Percentiles rank a stretch among this genome's conserved stretches.
These are phyloP conservation scores for Fusarium heterosporum DNA, from an alignment of 2,329 filamentous ascomycete species.

Conservation along the genomic window DNA sequence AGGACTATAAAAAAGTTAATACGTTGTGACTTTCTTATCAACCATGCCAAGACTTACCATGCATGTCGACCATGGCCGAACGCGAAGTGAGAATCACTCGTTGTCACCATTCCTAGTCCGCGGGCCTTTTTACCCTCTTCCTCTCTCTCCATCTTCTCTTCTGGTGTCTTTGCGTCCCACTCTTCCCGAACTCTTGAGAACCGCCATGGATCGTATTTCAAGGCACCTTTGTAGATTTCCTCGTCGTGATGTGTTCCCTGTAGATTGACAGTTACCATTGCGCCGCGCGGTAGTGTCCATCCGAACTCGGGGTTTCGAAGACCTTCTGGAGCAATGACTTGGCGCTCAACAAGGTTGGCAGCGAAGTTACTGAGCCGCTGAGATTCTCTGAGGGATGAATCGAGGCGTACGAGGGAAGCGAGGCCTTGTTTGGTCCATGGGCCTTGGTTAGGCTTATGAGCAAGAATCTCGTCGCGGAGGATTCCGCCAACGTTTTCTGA, in stretches of 20 bases:
- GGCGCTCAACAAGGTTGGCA: conserved; percentile 59
- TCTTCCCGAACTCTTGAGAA: conserved; percentile 59
- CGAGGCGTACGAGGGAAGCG: conserved; percentile 57
- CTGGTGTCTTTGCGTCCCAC: conserved; percentile 47
- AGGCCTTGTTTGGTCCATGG: conserved; percentile 62
- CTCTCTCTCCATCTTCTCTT: conserved; percentile 48
- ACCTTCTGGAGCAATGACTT: conserved; percentile 59
- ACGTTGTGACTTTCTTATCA: no score
- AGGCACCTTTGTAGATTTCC: conserved; percentile 56
- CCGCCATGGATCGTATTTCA: conserved; percentile 62
- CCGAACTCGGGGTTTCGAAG: conserved; percentile 53
- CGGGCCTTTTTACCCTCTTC: conserved; percentile 52
- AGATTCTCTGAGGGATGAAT: conserved; percentile 66
- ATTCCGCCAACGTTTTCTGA: conserved; percentile 51
- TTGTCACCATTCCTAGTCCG: conserved; percentile 63
- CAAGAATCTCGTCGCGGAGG: conserved; percentile 58
- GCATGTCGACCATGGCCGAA: conserved; percentile 70
- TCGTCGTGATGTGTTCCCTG: conserved; percentile 61
- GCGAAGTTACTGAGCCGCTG: conserved; percentile 62
- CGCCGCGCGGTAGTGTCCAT: conserved; percentile 55
- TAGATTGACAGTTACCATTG: conserved; percentile 58
- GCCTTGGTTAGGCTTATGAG: conserved; percentile 45
- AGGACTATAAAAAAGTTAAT: conserved; percentile 49
- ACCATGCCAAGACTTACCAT: conserved; percentile 47
- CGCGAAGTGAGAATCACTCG: conserved; percentile 61